Evolutionary conservation across 2,329 filamentous ascomycete species (phyloP), one percentile per base, ranked within the genome.

Genomic region (Penicillium digitatum): DNA sequence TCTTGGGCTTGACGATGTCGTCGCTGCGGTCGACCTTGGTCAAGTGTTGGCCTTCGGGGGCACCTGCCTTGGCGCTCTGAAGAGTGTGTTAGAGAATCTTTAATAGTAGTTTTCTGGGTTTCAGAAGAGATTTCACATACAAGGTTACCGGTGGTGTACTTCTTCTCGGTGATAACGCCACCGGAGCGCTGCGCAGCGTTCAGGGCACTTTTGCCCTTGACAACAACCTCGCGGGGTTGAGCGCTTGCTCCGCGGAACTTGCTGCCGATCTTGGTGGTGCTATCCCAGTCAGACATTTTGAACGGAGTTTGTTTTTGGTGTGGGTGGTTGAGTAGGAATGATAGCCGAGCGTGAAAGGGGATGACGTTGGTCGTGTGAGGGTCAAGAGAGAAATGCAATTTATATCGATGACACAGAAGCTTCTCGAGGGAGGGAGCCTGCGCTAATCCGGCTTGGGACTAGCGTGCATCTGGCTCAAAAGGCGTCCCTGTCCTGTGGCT

Each of bases 1-100:
- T 95, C 80, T 95, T 95, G 71, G 91, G 92, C 81, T 96, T 96
- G 78, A 97, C 87, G 78, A 96, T 96, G 74, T 96, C 94, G 81
- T 97, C 92, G 73, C 86, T 87, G 66, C 93, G 92, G 82, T 97
- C 94, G 75, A 99, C 92, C 81, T 97, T 96, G 65, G 94, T 97
- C 63, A 97, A 82, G 72, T 90, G 92, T 79, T 99, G 94, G 66
- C 94, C 94, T 78, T 97, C 93, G 63, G 81, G 68, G 51, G 72
- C 81, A 58, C 77, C 78, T 57, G 77, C 53, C 54, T 72, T 72
- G 24, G 62, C 65, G 40, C 79, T 72, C 78, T 82, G 62, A 37
- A 14, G 14, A 34, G n/a, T 18, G 34, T 5, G 53, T 66, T 52
- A 63, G 56, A 60, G 31, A 31, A 45, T 20, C 35, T 47, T 42